Base-by-base conservation (phyloP, 1,284 basidiomycete genomes). In the Tilletia caries region DNA sequence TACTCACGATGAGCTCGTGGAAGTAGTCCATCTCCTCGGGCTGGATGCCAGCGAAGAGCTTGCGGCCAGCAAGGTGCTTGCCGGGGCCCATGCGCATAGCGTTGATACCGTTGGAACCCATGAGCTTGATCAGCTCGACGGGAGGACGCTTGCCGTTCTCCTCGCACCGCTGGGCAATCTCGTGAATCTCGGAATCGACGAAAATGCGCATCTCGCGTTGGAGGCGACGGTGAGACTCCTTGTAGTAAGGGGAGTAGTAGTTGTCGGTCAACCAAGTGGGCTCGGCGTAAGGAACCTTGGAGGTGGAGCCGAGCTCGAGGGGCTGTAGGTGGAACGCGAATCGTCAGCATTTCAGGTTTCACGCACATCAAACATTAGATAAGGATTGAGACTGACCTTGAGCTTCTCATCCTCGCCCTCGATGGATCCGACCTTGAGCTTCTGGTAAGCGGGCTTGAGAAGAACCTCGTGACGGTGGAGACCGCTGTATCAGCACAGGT, bases 21-120 rank as follows among this genome's bases (percentile, higher is more conserved):
- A 93, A 92, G 81, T 91, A 91, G 80, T 92, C 89, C 77, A 91
- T 91, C 79, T 95, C 89, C 83, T 96, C 94, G 8, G 92, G 91
- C 78, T 89, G 90, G 72, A 96, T 90, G 4, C 91, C 95, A 71
- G 89, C 88, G 87, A 94, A 91, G 18, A 97, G 86, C 33, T 87
- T 88, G 33, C 89, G 87, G 2, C 93, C 94, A 79, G 92, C 86
- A 43, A 98, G 86, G 79, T 96, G 93, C 79, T 87, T 87, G 23
- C 86, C 87, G 3, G 88, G 88, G 23, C 95, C 95, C 83, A 97
- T 86, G 65, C 93, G 89, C 93, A 96, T 96, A 2, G 92, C 91
- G 75, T 93, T 89, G 66, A 89, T 69, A 71, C 87, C 88, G 37
- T 74, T 69, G 29, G 73, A 69, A 23, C 83, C 84, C 82, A 84